phyloP scores from a whole-genome alignment of 148 eudicot species.

The Rhododendron williamsianum region DNA sequence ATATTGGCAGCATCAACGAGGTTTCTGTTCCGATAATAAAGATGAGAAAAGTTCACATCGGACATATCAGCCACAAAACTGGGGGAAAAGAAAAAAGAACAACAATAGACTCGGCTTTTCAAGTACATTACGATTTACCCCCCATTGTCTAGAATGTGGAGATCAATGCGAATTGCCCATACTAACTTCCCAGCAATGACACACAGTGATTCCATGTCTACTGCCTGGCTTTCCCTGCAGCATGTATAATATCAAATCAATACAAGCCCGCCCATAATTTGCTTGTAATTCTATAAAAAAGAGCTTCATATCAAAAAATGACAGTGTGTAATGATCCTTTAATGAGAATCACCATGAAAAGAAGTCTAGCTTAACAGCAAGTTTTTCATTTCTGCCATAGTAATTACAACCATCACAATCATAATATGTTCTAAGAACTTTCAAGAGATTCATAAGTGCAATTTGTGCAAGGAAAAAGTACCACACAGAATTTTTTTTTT shows the following conservation, averaged over 20 bases:
- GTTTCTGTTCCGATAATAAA: conserved; percentile 43
- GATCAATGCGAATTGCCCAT: conserved; percentile 87
- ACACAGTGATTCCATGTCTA: conserved; percentile 95
- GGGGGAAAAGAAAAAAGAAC: neutral
- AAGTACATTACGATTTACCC: conserved; percentile 45
- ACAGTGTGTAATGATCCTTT: neutral
- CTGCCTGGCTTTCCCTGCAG: conserved; percentile 93
- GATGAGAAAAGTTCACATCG: neutral
- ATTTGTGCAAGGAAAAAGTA: neutral
- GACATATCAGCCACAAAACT: neutral
- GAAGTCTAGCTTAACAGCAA: neutral
- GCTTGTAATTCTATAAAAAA: neutral
- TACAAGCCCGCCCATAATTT: neutral
- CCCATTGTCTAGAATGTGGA: conserved; percentile 88
- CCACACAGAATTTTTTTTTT: no score
- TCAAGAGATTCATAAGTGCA: neutral
- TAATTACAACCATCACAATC: neutral
- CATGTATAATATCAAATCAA: neutral
- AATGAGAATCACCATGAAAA: neutral
- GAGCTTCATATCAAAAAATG: neutral
- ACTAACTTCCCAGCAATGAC: conserved; percentile 77
- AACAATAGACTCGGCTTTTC: conserved; percentile 4
- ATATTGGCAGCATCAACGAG: conserved; percentile 98
- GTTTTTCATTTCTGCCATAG: neutral
- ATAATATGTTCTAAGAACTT: neutral